Evolutionary conservation across 2,329 filamentous ascomycete genomes (phyloP), one percentile per base, ranked within the genome.

Genomic region (Penicillium sp.): DNA sequence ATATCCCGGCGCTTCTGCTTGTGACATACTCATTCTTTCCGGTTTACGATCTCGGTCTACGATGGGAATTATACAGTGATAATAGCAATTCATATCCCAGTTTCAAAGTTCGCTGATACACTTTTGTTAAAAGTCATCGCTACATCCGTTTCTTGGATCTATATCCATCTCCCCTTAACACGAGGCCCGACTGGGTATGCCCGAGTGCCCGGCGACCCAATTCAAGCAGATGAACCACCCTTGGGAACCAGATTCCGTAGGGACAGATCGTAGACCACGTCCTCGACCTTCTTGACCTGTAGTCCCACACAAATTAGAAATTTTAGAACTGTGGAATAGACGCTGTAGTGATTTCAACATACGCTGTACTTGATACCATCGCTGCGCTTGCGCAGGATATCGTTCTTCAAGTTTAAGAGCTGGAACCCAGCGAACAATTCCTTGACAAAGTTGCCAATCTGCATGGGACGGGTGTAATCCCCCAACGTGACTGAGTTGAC

Each of bases 401-500:
- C 94, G 69, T 99, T 99, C 82, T 97, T 97, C 65, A 99, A 81
- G 73, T 99, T 99, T 64, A 99, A 84, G 64, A 97, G 85, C 82
- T 97, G 94, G 78, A 99, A 99, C 16, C 93, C 94, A 3, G 92
- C 90, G 67, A 96, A 93, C 37, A 99, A 78, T 70, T 97, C 92
- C 79, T 97, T 97, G 79, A 97, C 87, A 72, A 97, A 97, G 61
- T 85, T 84, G 72, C 89, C 90, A 74, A 97, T 97, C 71, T 89
- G 86, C 53, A 96, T 81, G 18, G 94, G 94, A 57, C 94, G 84
- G 56, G 85, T 81, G 67, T 92, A 92, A 75, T 99, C 92, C 56
- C 92, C 92, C 37, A 96, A 80, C 1, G 93, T 96, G 62, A 99
- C 94, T 5, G 90, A 89, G 77, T 99, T 99, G 75, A 94, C 90